phyloP scores from a whole-genome alignment of 345 rosid genomes.

The Eutrema heterophyllum region DNA sequence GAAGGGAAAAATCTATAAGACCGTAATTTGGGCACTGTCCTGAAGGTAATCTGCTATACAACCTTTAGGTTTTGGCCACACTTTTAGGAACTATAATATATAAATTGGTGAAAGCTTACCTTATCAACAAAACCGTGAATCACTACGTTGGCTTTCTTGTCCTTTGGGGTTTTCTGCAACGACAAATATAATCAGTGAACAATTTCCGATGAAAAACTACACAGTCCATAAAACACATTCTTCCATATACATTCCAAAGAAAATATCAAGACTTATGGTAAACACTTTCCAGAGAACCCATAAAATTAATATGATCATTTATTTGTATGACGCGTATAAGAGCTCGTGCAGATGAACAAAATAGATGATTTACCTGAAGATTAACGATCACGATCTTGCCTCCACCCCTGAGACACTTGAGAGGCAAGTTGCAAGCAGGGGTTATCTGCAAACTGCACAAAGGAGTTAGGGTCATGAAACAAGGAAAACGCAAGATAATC shows the following conservation, averaged over 20 bases:
- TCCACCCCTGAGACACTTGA: constrained; percentile 81
- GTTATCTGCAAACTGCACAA: constrained; percentile 94
- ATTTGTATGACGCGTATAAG: background rate
- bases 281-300: background rate
- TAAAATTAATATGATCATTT: background rate
- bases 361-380: constrained; percentile 62
- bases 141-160: constrained; percentile 88
- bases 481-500: background rate
- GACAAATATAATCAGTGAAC: constrained; percentile 11
- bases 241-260: background rate
- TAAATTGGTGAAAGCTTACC: constrained; percentile 39
- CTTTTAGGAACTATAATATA: background rate
- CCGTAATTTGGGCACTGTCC: background rate
- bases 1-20: background rate
- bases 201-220: background rate
- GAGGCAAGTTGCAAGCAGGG: constrained; percentile 98
- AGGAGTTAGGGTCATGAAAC: constrained; percentile 9
- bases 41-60: background rate
- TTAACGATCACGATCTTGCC: constrained; percentile 93
- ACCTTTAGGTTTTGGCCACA: background rate
- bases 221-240: background rate
- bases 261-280: background rate
- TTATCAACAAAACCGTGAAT: constrained; percentile 90
- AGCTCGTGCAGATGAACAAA: background rate
- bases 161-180: constrained; percentile 93